Percentiles rank a stretch among this genome's conserved stretches.
Conservation (phyloP, 768 basidiomycete genomes). For the Serendipita indica region DNA sequence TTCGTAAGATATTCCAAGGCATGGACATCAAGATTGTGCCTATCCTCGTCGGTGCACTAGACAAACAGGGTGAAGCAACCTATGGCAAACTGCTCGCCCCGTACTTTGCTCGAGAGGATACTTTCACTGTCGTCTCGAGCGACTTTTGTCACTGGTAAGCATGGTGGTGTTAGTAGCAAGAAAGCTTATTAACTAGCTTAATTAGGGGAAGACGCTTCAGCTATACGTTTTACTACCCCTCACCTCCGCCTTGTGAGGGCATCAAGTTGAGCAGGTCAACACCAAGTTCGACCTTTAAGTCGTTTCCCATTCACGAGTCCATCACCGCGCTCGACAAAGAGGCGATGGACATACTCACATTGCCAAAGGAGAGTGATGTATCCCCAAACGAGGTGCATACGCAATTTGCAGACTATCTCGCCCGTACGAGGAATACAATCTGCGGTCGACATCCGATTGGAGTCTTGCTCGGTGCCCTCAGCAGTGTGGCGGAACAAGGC, state of each 20-base stretch:
- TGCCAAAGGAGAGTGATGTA: constrained; percentile 29
- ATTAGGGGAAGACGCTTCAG: constrained; percentile 69
- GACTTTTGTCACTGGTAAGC: constrained; percentile 96
- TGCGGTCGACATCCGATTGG: constrained; percentile 95
- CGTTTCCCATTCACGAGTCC: constrained; percentile 63
- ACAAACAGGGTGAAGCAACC: constrained; percentile 37
- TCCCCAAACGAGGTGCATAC: constrained; percentile 40
- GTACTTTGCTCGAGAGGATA: constrained; percentile 62
- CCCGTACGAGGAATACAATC: constrained; percentile 79
- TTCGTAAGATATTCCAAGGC: constrained; percentile 69
- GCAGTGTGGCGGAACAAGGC: constrained; percentile 26
- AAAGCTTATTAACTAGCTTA: constrained; percentile 3
- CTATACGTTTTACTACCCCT: constrained; percentile 76
- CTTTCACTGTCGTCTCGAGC: constrained; percentile 80
- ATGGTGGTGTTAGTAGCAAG: not conserved
- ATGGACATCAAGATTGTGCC: constrained; percentile 73
- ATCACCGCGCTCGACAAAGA: constrained; percentile 77
- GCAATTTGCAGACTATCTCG: constrained; percentile 51
- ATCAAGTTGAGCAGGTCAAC: constrained; percentile 35
- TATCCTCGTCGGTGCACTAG: constrained; percentile 73
- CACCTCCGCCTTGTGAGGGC: constrained; percentile 35
- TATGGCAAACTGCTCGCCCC: constrained; percentile 66
- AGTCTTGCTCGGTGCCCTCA: constrained; percentile 67
- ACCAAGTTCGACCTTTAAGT: constrained; percentile 23
- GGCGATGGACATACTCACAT: constrained; percentile 58